Base-by-base conservation (phyloP, 164 flowering plant species). In the Magnolia kwangsiensis region DNA sequence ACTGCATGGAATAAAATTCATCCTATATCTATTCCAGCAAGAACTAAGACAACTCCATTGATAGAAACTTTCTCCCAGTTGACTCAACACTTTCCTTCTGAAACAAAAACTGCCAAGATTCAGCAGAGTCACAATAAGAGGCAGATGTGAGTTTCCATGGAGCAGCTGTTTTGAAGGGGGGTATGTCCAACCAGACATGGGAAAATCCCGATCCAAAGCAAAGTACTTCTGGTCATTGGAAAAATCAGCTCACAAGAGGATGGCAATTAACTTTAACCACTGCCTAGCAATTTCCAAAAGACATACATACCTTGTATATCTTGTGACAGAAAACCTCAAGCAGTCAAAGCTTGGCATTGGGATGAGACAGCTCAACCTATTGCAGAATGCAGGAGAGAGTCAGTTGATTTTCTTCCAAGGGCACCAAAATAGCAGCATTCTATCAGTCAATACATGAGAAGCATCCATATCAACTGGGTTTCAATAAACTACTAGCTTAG, bases 241-340 rank as follows among this genome's bases (percentile, higher is more conserved):
- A n/a, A n/a, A n/a, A n/a, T n/a, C n/a, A n/a, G n/a, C n/a, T n/a
- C n/a, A n/a, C n/a, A n/a, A n/a, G n/a, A n/a, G n/a, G n/a, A n/a
- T n/a, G n/a, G n/a, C n/a, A n/a, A n/a, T n/a, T n/a, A n/a, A n/a
- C n/a, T n/a, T n/a, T n/a, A n/a, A n/a, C n/a, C n/a, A n/a, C n/a
- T n/a, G n/a, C n/a, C n/a, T n/a, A n/a, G 1, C 18, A 27, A 7
- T 67, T 3, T 13, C 8, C 19, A 29, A 67, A 31, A 24, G 19
- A 27, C 49, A 27, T 24, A 1, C 9, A 67, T 79, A 96, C 99
- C 98, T 96, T 96, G 72, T 94, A 96, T 21, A 96, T 96, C 90
- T 96, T 96, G 87, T 96, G 99, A 83, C 90, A 92, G 84, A 96
- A n/a, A n/a, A n/a, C n/a, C n/a, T n/a, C n/a, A n/a, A n/a, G n/a